Conservation (phyloP, 164 flowering plant species). For the Vitis amurensis region DNA sequence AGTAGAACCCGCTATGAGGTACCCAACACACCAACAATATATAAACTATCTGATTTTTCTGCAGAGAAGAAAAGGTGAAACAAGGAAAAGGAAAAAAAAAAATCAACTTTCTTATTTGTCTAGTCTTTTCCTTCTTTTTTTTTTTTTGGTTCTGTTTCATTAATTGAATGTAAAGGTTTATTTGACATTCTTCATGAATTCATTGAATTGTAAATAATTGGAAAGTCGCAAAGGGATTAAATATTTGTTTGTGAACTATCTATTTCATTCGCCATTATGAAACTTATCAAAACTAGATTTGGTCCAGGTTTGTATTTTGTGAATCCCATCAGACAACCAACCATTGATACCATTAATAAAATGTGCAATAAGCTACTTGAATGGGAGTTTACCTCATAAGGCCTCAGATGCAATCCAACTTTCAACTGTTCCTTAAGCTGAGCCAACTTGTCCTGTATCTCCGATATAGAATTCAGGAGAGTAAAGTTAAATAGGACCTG, state of each 20-base stretch:
- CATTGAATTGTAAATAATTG: not conserved
- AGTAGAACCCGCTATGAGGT: not conserved
- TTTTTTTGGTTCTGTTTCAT: too few species aligned
- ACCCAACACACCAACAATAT: not conserved
- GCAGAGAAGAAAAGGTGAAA: too few species aligned
- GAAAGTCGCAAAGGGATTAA: not conserved
- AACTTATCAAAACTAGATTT: not conserved
- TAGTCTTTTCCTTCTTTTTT: too few species aligned
- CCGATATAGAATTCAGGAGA: conserved; percentile 57
- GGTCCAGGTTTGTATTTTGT: not conserved
- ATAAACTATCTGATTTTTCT: too few species aligned
- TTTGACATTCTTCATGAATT: not conserved
- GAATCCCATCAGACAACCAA: not conserved
- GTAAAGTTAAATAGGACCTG: conserved; percentile 70
- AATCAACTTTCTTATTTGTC: too few species aligned
- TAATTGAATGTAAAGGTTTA: too few species aligned
- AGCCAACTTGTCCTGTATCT: conserved; percentile 42
- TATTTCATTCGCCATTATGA: not conserved
- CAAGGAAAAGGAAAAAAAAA: too few species aligned
- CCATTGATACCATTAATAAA: not conserved
- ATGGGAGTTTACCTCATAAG: conserved; percentile 50
- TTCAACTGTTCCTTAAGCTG: conserved; percentile 59
- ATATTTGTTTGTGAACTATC: not conserved
- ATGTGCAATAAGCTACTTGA: not conserved
- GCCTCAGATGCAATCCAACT: conserved; percentile 54